Evolutionary conservation across 2,329 filamentous ascomycete genomes (phyloP).

Genomic region (Clarireedia homoeocarpa): DNA sequence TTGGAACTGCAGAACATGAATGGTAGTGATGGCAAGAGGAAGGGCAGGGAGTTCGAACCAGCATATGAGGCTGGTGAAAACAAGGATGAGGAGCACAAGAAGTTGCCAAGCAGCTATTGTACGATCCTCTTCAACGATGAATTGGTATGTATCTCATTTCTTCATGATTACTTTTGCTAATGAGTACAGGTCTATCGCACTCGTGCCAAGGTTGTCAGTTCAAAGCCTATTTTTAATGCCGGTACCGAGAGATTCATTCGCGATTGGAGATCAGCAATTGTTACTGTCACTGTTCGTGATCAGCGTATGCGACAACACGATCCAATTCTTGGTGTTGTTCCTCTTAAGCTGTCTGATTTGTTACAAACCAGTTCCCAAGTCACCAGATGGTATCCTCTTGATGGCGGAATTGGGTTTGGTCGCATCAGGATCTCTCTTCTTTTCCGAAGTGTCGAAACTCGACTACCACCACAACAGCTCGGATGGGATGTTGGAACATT

Average conservation of each 20-base stretch:
- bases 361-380: constrained; percentile 75
- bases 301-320: constrained; percentile 87
- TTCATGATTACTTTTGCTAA: constrained; percentile 11
- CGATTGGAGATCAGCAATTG: constrained; percentile 82
- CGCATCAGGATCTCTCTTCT: constrained; percentile 81
- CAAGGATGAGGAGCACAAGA: constrained; percentile 73
- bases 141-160: constrained; percentile 40
- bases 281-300: constrained; percentile 85
- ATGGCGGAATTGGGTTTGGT: constrained; percentile 88
- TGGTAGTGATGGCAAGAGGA: constrained; percentile 72
- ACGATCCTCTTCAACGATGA: constrained; percentile 87
- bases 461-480: constrained; percentile 74
- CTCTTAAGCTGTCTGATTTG: constrained; percentile 80
- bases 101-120: constrained; percentile 86
- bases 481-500: constrained; percentile 97
- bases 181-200: constrained; percentile 67
- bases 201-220: constrained; percentile 87
- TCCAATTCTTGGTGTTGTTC: constrained; percentile 86
- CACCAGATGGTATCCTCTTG: constrained; percentile 91
- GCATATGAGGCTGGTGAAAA: constrained; percentile 78
- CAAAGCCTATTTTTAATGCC: constrained; percentile 94
- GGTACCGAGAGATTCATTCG: constrained; percentile 89
- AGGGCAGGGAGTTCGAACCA: constrained; percentile 81
- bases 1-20: constrained; percentile 88
- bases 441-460: constrained; percentile 83